Conservation (phyloP, 192 early-diverging fungal species). For the Podochytrium sp. region DNA sequence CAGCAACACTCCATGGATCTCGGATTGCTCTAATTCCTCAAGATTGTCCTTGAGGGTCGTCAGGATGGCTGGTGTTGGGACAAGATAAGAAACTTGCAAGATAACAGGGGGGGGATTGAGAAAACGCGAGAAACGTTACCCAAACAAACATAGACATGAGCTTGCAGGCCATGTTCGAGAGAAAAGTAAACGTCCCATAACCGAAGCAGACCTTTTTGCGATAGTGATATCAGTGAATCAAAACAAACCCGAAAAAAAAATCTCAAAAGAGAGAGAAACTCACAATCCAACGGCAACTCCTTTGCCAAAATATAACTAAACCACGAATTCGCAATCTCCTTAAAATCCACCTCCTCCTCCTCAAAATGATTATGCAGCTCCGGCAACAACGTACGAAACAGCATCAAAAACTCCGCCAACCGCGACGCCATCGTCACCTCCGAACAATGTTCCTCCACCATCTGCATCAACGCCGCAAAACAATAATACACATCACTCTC, state of each 20-base stretch:
- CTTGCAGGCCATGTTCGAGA: slow-evolving; percentile 68
- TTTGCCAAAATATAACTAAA: slow-evolving; percentile 78
- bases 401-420: slow-evolving; percentile 84
- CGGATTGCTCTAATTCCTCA: slow-evolving; percentile 87
- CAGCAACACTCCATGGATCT: slow-evolving; percentile 83
- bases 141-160: slow-evolving; percentile 87
- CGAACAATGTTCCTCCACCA: slow-evolving; percentile 69
- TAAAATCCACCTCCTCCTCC: slow-evolving; percentile 89
- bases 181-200: slow-evolving; percentile 94
- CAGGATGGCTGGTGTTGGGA: slow-evolving; percentile 65
- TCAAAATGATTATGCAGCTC: slow-evolving; percentile 94
- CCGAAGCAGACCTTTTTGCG: slow-evolving; percentile 57
- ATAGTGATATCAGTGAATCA: neutral
- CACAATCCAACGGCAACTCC: slow-evolving; percentile 78
- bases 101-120: neutral
- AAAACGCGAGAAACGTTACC: slow-evolving; percentile 37
- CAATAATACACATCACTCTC: slow-evolving; percentile 84
- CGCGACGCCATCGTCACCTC: slow-evolving; percentile 70
- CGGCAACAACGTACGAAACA: slow-evolving; percentile 81
- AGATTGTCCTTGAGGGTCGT: slow-evolving; percentile 74
- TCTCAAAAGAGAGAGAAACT: neutral
- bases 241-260: slow-evolving; percentile 7
- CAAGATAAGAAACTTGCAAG: slow-evolving; percentile 9
- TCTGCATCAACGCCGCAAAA: slow-evolving; percentile 77
- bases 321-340: slow-evolving; percentile 86